Evolutionary conservation across 768 basidiomycete species (phyloP), one percentile per base, ranked within the genome.

Genomic region (Gymnopilus dilepis): DNA sequence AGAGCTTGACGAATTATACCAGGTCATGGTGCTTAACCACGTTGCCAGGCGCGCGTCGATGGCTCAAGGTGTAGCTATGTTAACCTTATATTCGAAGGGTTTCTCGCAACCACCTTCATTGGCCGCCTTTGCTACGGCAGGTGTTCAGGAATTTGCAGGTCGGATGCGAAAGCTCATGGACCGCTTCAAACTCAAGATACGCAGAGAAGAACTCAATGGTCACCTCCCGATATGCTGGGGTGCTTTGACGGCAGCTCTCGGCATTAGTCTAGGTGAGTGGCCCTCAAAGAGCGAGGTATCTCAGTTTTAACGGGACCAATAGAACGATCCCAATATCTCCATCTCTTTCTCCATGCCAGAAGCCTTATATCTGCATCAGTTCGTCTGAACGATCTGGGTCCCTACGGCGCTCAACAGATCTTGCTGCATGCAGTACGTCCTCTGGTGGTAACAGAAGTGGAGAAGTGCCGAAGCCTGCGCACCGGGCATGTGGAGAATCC

Each of bases 211-310:
- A 33, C 81, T 83, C 0, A 82, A 80, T 26, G 97, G 95, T 0
- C 97, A 99, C 76, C 81, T 97, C 42, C 93, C 95, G 0, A 78
- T 94, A 15, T 97, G 94, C 73, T 99, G 95, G 91, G 97, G 92
- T 2, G 80, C 92, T 1, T 75, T 99, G 55, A 91, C 91, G 1
- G 89, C 86, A 21, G 87, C 89, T 1, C 82, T 98, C 13, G 89
- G 86, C 6, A 74, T 95, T 37, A 82, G 86, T 9, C 73, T 90
- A 64, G 89, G 96, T 95, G 67, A 55, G 72, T 63, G 13, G 34
- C 52, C 62, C 21, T 61, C 59, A 9, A 6, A 38, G 19, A 51
- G 21, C 54, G 58, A 33, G 45, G 31, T 24, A 50, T 19, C 37
- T 34, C 71, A 37, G 56, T 37, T 17, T 34, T 26, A 34, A 40